Conservation (phyloP, 2,329 filamentous ascomycete species). For the Camillea tinctor region DNA sequence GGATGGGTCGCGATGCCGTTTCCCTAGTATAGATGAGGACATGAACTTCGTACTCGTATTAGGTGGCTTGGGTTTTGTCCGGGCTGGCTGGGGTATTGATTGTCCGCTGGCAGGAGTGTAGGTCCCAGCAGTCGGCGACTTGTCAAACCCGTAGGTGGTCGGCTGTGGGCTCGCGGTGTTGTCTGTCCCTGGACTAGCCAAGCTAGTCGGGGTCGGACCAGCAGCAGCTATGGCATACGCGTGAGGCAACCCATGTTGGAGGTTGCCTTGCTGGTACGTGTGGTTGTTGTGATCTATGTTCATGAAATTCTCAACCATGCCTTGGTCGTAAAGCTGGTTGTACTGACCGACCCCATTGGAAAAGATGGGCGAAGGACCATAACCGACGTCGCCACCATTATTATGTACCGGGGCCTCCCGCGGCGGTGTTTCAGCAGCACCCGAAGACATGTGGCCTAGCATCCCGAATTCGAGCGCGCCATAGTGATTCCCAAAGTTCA, state of each 20-base stretch:
- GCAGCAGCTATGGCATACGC: conserved; percentile 64
- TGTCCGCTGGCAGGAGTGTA: conserved; percentile 33
- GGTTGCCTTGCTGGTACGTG: conserved; percentile 55
- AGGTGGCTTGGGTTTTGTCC: conserved; percentile 44
- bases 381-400: conserved; percentile 38
- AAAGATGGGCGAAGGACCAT: conserved; percentile 47
- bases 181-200: conserved; percentile 64
- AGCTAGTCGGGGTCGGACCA: conserved; percentile 49
- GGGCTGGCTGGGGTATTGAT: conserved; percentile 35
- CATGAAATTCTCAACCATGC: conserved; percentile 53
- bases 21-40: conserved; percentile 54
- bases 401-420: conserved; percentile 56
- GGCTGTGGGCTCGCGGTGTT: conserved; percentile 60
- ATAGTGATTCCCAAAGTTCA: conserved; percentile 96
- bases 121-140: conserved; percentile 47
- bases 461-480: conserved; percentile 95
- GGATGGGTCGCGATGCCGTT: conserved; percentile 70
- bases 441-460: conserved; percentile 93
- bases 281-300: conserved; percentile 50
- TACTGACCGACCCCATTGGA: conserved; percentile 51
- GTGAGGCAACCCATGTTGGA: conserved; percentile 62
- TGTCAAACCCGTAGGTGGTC: conserved; percentile 53
- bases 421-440: conserved; percentile 75
- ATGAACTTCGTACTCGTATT: conserved; percentile 38
- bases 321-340: conserved; percentile 50